Evolutionary conservation across 345 rosid genomes (phyloP).

Genomic region (Melaleuca alternifolia): DNA sequence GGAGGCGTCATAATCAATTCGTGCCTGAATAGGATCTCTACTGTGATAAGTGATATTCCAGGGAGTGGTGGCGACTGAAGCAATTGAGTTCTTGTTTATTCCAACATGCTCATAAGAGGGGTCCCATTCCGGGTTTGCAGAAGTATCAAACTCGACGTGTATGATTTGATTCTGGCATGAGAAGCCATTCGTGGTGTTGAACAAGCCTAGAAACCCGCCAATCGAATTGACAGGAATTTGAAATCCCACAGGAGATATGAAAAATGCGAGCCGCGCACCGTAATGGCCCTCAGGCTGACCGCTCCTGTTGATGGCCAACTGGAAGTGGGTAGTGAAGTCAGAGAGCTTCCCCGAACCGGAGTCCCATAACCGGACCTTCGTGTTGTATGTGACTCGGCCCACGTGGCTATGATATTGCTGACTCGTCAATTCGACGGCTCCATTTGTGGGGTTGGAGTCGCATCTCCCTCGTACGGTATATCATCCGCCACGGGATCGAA

Average conservation of each 20-base stretch:
- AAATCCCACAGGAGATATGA: conserved; percentile 15
- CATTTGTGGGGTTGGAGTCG: background rate
- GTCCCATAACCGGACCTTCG: conserved; percentile 12
- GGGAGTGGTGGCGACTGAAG: conserved; percentile 7
- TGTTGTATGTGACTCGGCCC: conserved; percentile 10
- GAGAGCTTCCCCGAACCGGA: background rate
- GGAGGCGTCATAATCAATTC: conserved; percentile 20
- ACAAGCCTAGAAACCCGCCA: conserved; percentile 20
- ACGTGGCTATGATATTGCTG: background rate
- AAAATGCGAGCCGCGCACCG: conserved; percentile 15
- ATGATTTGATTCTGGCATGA: conserved; percentile 5
- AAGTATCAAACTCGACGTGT: conserved; percentile 15
- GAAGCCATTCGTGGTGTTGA: conserved; percentile 5
- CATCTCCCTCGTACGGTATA: conserved; percentile 11
- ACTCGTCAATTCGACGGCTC: conserved; percentile 1
- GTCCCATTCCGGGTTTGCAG: conserved; percentile 14
- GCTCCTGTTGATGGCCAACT: conserved; percentile 1
- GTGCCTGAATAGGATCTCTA: conserved; percentile 13
- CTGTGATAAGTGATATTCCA: conserved; percentile 23
- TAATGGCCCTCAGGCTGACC: background rate
- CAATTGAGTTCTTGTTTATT: conserved; percentile 13
- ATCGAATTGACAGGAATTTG: conserved; percentile 16
- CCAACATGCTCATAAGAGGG: conserved; percentile 15
- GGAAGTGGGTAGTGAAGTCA: conserved; percentile 18
- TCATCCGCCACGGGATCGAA: background rate